Evolutionary conservation across 2,329 filamentous ascomycete genomes (phyloP).

Genomic region (Xenoacremonium recifei): DNA sequence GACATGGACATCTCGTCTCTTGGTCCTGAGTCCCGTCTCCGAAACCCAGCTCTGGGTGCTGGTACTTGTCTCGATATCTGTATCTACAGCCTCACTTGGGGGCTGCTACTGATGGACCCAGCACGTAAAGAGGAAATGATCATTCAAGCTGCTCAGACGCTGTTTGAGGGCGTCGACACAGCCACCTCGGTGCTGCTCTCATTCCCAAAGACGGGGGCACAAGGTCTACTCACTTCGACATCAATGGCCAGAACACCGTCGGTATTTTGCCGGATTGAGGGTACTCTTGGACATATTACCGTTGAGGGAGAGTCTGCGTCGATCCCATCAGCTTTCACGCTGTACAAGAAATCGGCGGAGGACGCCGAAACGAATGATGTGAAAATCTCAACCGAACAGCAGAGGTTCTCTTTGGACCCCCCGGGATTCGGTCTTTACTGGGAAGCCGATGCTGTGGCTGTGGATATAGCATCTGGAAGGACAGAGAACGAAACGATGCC

Average conservation of each 20-base stretch:
- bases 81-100: constrained; percentile 44
- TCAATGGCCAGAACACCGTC: constrained; percentile 23
- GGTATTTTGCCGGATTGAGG: constrained; percentile 40
- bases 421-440: constrained; percentile 40
- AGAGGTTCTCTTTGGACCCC: constrained; percentile 36
- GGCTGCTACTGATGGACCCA: constrained; percentile 32
- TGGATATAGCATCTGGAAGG: constrained; percentile 36
- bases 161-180: constrained; percentile 33
- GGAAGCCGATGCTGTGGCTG: constrained; percentile 44
- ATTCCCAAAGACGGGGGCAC: constrained; percentile 34
- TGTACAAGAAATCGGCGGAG: constrained; percentile 25
- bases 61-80: constrained; percentile 43
- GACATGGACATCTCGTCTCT: constrained; percentile 33
- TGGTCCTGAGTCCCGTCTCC: constrained; percentile 30
- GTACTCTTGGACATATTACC: constrained; percentile 35
- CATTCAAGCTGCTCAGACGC: constrained; percentile 33
- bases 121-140: constrained; percentile 24
- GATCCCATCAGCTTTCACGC: constrained; percentile 33
- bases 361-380: constrained; percentile 13
- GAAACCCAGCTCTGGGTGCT: constrained; percentile 39
- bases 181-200: constrained; percentile 37
- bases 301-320: constrained; percentile 34
- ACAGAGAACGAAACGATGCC: constrained; percentile 42
- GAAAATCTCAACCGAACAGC: background rate
- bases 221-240: constrained; percentile 42